phyloP scores from a whole-genome alignment of 345 rosid genomes.

The Citrus unshiu region DNA sequence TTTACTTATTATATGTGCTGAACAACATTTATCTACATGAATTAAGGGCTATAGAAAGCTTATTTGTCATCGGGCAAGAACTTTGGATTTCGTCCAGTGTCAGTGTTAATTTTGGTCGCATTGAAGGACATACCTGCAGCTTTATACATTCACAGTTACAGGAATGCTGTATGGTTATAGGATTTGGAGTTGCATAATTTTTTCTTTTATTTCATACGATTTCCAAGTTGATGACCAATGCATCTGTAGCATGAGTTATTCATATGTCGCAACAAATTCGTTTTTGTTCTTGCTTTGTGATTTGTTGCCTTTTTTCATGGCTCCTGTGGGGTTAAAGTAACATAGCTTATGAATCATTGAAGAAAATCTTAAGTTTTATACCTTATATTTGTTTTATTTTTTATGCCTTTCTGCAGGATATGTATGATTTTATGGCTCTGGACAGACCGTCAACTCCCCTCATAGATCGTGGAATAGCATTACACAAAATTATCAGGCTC shows the following conservation, averaged over 20 bases:
- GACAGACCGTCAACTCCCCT: constrained; percentile 75
- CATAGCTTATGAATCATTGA: neutral
- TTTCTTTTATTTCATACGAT: neutral
- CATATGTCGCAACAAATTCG: neutral
- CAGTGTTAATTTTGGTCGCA: neutral
- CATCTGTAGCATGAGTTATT: neutral
- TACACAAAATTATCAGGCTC: constrained; percentile 96
- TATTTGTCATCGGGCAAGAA: neutral
- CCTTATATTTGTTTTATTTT: constrained; percentile 9
- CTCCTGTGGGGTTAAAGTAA: neutral
- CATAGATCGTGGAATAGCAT: constrained; percentile 92
- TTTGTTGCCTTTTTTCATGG: neutral
- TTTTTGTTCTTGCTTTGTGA: neutral
- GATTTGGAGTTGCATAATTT: neutral
- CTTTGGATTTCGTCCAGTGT: neutral
- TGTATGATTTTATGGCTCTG: constrained; percentile 95
- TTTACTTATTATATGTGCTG: neutral
- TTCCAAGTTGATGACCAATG: neutral
- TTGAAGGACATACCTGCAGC: neutral
- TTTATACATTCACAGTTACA: neutral
- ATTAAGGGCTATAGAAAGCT: neutral
- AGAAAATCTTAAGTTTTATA: neutral
- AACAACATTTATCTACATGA: neutral
- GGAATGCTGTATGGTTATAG: neutral
- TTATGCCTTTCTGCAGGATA: constrained; percentile 52